These are phyloP conservation scores for Termitomyces sp. DNA, from an alignment of 768 basidiomycete genomes.

Conservation along the genomic window DNA sequence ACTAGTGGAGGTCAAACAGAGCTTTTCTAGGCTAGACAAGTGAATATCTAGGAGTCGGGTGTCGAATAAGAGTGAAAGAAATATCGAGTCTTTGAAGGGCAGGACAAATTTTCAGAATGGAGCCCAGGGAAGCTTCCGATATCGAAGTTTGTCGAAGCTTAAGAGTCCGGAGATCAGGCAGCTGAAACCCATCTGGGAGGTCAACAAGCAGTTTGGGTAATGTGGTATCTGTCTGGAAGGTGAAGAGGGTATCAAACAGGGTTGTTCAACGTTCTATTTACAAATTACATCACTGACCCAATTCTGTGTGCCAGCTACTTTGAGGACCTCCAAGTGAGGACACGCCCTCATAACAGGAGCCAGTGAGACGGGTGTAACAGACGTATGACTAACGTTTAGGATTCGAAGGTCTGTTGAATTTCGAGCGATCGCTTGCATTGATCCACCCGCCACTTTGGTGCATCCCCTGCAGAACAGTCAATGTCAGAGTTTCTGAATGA, in stretches of 20 bases:
- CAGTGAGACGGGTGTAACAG: slow-evolving; percentile 42
- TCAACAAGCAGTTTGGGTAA: slow-evolving; percentile 39
- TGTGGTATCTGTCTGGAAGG: slow-evolving; percentile 47
- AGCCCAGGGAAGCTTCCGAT: slow-evolving; percentile 40
- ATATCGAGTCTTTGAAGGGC: slow-evolving; percentile 50
- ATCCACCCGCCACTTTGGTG: slow-evolving; percentile 46
- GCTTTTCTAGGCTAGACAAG: slow-evolving; percentile 41
- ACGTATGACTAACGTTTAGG: slow-evolving; percentile 59
- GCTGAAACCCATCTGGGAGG: slow-evolving; percentile 18
- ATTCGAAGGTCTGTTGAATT: slow-evolving; percentile 36
- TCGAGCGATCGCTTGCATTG: slow-evolving; percentile 35
- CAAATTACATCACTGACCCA: slow-evolving; percentile 38
- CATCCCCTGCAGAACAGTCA: slow-evolving; percentile 41
- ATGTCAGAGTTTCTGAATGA: neutral
- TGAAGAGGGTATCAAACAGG: neutral
- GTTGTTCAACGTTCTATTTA: neutral
- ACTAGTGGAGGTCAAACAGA: slow-evolving; percentile 55
- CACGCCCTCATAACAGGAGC: slow-evolving; percentile 32
- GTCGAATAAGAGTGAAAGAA: slow-evolving; percentile 55
- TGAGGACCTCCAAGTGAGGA: slow-evolving; percentile 44
- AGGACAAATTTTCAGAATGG: slow-evolving; percentile 40
- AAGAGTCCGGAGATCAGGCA: slow-evolving; percentile 41
- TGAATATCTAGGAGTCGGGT: slow-evolving; percentile 18
- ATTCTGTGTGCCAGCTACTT: slow-evolving; percentile 54
- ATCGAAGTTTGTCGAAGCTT: slow-evolving; percentile 54